Percentiles rank a stretch among this genome's conserved stretches.
These are phyloP conservation scores for Aspergillus sclerotioniger DNA, from an alignment of 495 filamentous ascomycete genomes.

Conservation along the genomic window DNA sequence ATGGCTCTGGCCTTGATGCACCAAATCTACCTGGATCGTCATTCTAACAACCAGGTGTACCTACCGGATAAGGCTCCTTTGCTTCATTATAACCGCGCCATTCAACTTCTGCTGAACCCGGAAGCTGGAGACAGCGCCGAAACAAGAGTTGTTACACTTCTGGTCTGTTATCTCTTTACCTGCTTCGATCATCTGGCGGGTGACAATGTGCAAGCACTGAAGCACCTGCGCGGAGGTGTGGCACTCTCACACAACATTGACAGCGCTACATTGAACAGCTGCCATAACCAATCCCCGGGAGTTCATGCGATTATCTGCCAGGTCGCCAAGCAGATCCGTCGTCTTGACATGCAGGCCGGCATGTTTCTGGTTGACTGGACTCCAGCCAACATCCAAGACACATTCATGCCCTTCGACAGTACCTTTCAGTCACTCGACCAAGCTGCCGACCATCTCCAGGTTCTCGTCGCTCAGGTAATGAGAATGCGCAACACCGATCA, in stretches of 20 bases:
- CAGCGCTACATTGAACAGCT: conserved; percentile 4
- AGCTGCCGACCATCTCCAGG: conserved; percentile 11
- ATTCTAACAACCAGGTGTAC: background rate
- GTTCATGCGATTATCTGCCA: conserved; percentile 7
- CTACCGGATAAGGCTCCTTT: conserved; percentile 11
- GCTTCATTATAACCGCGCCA: conserved; percentile 13
- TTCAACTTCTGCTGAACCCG: conserved; percentile 9
- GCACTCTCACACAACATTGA: conserved; percentile 8
- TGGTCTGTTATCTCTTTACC: conserved; percentile 13
- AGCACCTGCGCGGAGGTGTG: conserved; percentile 12
- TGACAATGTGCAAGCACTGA: conserved; percentile 12
- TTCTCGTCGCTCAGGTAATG: conserved; percentile 14
- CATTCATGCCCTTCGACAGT: background rate
- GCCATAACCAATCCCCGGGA: background rate
- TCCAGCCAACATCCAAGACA: background rate
- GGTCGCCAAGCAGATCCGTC: conserved; percentile 11
- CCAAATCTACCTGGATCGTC: conserved; percentile 18
- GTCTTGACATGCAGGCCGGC: conserved; percentile 12
- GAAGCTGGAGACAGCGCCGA: conserved; percentile 8
- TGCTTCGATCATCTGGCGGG: conserved; percentile 14
- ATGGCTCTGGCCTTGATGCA: conserved; percentile 28
- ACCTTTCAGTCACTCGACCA: conserved; percentile 12
- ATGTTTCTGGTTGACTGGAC: conserved; percentile 14
- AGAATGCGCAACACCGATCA: conserved; percentile 9
- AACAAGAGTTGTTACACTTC: conserved; percentile 7